Evolutionary conservation across 2,329 filamentous ascomycete species (phyloP), one percentile per base, ranked within the genome.

Genomic region (Bipolaris cookei): DNA sequence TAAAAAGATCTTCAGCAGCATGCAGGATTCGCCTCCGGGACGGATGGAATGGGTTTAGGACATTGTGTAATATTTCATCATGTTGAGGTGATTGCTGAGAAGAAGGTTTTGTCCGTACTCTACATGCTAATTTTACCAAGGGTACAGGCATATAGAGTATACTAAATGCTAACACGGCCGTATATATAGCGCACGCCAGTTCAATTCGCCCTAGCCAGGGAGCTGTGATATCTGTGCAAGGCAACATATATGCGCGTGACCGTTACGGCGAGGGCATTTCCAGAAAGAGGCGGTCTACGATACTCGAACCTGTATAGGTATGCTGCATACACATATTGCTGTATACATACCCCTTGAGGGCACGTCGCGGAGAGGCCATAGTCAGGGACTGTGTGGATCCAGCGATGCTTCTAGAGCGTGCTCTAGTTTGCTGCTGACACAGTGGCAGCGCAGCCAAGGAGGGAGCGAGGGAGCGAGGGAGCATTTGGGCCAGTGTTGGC

Each of bases 21-120:
- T 65, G 23, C 63, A 47, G 38, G 62, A 65, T 60, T 68, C 64
- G 41, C 65, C 64, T 6, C 49, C 50, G 16, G 45, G 38, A 66
- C 50, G 14, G 62, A 35, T 66, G 59, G 43, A 64, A 65, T 14
- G 55, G 20, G 10, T 13, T 28, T 28, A 28, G 25, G 25, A 28
- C 8, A 28, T 28, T 28, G 25, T 28, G 25, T 28, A 10, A 28
- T 28, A 41, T 23, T 21, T 41, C 38, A 20, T 41, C 38, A 41
- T 41, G 11, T 21, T 13, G 13, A 6, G 38, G 13, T 21, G 38
- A 41, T 41, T 21, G 13, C 38, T 41, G 20, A 20, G 16, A 25
- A n/a, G 16, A 23, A 23, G 23, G 38, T 14, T 23, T 41, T n/a
- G 25, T 28, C 32, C 13, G 20, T n/a, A 6, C 6, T 39, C 18